phyloP scores from a whole-genome alignment of 106 monocot species.

The Acanthochlamys bracteata region DNA sequence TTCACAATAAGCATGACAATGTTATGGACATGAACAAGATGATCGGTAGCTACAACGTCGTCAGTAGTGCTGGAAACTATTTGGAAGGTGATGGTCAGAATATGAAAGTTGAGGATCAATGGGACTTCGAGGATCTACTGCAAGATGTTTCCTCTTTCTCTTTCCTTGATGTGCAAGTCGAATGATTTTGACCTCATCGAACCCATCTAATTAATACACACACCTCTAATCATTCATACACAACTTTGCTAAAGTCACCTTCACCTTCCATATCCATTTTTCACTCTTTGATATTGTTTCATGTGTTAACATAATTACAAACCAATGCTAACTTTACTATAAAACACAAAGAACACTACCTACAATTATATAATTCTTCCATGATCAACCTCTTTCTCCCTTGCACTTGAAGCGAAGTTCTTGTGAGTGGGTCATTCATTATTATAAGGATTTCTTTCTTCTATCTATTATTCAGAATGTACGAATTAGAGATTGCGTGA shows the following conservation, averaged over 20 bases:
- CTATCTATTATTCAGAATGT: too few relatives aligned
- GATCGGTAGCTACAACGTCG: neutral
- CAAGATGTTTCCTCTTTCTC: slow-evolving; percentile 57
- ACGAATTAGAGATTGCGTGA: too few relatives aligned
- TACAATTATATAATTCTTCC: neutral
- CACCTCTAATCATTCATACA: neutral
- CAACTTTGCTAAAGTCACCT: slow-evolving; percentile 6
- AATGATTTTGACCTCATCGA: slow-evolving; percentile 40
- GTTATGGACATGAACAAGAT: slow-evolving; percentile 8
- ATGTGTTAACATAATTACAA: neutral
- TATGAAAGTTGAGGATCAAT: slow-evolving; percentile 43
- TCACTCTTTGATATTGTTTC: neutral
- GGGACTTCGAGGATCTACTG: slow-evolving; percentile 74
- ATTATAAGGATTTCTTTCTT: neutral
- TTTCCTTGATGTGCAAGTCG: slow-evolving; percentile 91
- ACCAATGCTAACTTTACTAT: too few relatives aligned
- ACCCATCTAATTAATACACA: neutral
- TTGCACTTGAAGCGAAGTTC: slow-evolving; percentile 3
- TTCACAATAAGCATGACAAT: neutral
- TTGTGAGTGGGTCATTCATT: neutral
- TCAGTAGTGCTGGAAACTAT: slow-evolving; percentile 14
- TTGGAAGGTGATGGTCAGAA: slow-evolving; percentile 35
- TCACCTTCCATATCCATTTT: neutral
- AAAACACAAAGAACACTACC: neutral
- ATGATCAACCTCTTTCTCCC: neutral